These are phyloP conservation scores for Trichocladium antarcticum DNA, from an alignment of 495 filamentous ascomycete species.

Conservation along the genomic window DNA sequence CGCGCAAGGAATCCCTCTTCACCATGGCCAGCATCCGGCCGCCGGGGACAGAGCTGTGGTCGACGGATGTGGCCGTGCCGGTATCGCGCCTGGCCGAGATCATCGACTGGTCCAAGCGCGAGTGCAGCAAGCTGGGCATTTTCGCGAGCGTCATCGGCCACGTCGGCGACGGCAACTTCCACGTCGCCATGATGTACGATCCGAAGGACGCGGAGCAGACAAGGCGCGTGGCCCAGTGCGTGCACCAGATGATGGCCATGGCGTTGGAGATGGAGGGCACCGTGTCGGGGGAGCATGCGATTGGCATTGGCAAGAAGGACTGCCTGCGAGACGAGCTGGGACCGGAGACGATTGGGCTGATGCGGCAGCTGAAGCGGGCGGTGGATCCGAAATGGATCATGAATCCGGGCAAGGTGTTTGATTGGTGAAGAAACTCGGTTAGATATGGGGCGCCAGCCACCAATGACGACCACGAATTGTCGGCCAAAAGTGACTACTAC, in stretches of 20 bases:
- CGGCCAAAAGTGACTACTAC: too few species aligned
- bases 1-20: conserved; percentile 58
- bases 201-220: conserved; percentile 15
- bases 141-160: conserved; percentile 67
- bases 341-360: conserved; percentile 21
- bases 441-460: too few species aligned
- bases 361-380: conserved; percentile 23
- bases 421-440: conserved; percentile 6
- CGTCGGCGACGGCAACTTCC: conserved; percentile 44
- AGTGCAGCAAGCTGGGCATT: conserved; percentile 49
- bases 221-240: conserved; percentile 13
- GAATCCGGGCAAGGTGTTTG: conserved; percentile 32
- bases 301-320: conserved; percentile 29
- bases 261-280: conserved; percentile 32
- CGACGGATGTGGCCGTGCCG: conserved; percentile 62
- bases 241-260: conserved; percentile 23
- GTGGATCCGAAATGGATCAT: conserved; percentile 28
- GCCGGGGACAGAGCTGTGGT: conserved; percentile 50
- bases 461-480: too few species aligned
- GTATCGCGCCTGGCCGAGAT: conserved; percentile 57
- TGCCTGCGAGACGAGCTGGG: conserved; percentile 26
- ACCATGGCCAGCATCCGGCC: conserved; percentile 38
- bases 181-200: conserved; percentile 28
- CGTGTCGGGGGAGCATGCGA: conserved; percentile 29
- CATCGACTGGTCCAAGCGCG: conserved; percentile 54